Evolutionary conservation across 2,329 filamentous ascomycete species (phyloP).

Genomic region (Xylaria sp.): DNA sequence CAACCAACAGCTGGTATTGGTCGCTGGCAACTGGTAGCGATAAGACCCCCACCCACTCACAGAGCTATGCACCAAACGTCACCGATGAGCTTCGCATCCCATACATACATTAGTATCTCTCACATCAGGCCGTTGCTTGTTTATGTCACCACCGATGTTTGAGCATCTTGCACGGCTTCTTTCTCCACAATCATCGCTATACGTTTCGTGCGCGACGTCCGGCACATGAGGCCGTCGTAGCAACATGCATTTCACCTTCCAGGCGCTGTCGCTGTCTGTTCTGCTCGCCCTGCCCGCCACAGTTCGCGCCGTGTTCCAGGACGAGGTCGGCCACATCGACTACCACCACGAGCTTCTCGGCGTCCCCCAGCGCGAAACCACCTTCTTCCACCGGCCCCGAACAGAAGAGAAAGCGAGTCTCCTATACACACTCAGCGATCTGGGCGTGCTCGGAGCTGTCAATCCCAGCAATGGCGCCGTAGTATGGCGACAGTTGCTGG

Average conservation of each 20-base stretch:
- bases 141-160: constrained; percentile 17
- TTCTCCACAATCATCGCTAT: background rate
- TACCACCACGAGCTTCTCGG: constrained; percentile 92
- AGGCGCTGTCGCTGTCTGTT: constrained; percentile 38
- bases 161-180: background rate
- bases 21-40: background rate
- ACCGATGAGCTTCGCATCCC: constrained; percentile 15
- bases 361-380: constrained; percentile 78
- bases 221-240: constrained; percentile 19
- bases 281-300: constrained; percentile 53
- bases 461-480: constrained; percentile 85
- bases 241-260: constrained; percentile 39
- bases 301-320: constrained; percentile 76
- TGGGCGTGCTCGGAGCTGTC: constrained; percentile 82
- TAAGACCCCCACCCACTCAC: background rate
- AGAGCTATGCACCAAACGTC: constrained; percentile 11
- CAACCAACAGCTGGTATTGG: background rate
- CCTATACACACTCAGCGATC: constrained; percentile 87
- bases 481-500: constrained; percentile 83
- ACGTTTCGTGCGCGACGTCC: background rate
- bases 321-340: constrained; percentile 91
- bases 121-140: background rate
- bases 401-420: constrained; percentile 83
- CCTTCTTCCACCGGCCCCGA: constrained; percentile 92
- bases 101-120: no score